These are phyloP conservation scores for Epichloe hybrida DNA, from an alignment of 2,329 filamentous ascomycete species.

Conservation along the genomic window DNA sequence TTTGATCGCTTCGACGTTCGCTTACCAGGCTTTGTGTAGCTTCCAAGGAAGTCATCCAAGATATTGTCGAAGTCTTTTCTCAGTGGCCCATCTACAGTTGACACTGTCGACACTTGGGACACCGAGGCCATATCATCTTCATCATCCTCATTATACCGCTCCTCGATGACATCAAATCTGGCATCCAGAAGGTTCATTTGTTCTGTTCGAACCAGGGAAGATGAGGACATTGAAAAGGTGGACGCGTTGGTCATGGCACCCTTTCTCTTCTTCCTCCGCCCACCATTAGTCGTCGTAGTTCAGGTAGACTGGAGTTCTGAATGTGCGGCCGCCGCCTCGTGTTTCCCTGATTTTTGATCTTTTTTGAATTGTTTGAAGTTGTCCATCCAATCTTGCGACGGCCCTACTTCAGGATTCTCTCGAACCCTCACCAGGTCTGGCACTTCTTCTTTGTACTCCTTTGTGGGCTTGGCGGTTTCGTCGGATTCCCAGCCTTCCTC, in stretches of 20 bases:
- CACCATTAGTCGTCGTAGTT: conserved; percentile 66
- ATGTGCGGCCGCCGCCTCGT: conserved; percentile 28
- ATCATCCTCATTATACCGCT: conserved; percentile 47
- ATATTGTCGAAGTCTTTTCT: conserved; percentile 75
- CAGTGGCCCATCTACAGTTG: conserved; percentile 53
- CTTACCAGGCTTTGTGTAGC: conserved; percentile 58
- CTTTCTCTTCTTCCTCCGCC: conserved; percentile 85
- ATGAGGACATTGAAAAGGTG: conserved; percentile 84
- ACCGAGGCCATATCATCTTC: conserved; percentile 41
- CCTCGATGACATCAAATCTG: conserved; percentile 83
- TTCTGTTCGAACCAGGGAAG: conserved; percentile 75
- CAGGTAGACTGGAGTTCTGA: conserved; percentile 57
- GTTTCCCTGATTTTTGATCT: conserved; percentile 43
- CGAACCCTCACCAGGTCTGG: conserved; percentile 34
- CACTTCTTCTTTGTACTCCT: conserved; percentile 38
- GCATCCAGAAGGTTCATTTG: conserved; percentile 74
- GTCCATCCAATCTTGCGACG: conserved; percentile 72
- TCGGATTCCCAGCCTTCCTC: conserved; percentile 94
- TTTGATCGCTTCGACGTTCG: conserved; percentile 67
- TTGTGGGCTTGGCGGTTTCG: conserved; percentile 66
- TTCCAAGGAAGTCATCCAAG: conserved; percentile 83
- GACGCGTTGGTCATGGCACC: conserved; percentile 81
- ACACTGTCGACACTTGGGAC: conserved; percentile 48
- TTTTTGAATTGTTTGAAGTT: conserved; percentile 94
- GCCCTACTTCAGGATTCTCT: conserved; percentile 43